These are phyloP conservation scores for Candida glaebosa DNA, from an alignment of 805 yeast species.

Conservation along the genomic window DNA sequence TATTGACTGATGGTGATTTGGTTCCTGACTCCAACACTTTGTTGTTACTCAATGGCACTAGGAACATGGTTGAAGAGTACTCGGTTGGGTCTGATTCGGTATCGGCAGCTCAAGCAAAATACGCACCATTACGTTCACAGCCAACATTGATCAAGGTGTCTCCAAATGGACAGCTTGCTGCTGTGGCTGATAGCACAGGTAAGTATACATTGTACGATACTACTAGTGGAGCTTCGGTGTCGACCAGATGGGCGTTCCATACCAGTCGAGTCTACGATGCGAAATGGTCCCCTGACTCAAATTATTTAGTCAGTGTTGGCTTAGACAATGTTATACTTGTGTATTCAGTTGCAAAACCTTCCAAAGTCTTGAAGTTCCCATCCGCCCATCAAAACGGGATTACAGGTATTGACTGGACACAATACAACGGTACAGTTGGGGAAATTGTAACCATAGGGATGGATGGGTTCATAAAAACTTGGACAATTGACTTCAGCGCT, in stretches of 20 bases:
- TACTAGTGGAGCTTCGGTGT: slow-evolving; percentile 51
- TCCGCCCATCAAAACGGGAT: slow-evolving; percentile 92
- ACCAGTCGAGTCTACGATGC: slow-evolving; percentile 76
- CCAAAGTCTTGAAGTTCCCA: slow-evolving; percentile 65
- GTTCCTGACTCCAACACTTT: slow-evolving; percentile 18
- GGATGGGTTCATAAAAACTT: slow-evolving; percentile 76
- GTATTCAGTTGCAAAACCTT: slow-evolving; percentile 76
- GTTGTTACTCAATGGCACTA: slow-evolving; percentile 28
- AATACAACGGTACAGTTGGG: slow-evolving; percentile 28
- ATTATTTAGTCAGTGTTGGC: slow-evolving; percentile 73
- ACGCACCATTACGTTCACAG: slow-evolving; percentile 51
- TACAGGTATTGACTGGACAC: slow-evolving; percentile 67
- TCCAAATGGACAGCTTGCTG: slow-evolving; percentile 63
- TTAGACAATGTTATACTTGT: slow-evolving; percentile 78
- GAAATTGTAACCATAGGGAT: slow-evolving; percentile 68
- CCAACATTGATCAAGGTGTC: slow-evolving; percentile 67
- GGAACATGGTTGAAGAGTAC: slow-evolving; percentile 29
- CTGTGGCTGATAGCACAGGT: slow-evolving; percentile 85
- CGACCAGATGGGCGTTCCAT: slow-evolving; percentile 96
- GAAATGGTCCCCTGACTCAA: slow-evolving; percentile 74
- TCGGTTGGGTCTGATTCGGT: slow-evolving; percentile 11
- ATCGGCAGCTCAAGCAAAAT: slow-evolving; percentile 48
- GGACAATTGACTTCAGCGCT: slow-evolving; percentile 44
- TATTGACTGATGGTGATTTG: slow-evolving; percentile 22
- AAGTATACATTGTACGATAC: slow-evolving; percentile 73